These are phyloP conservation scores for Murraya koenigii DNA, from an alignment of 345 rosid genomes.

Conservation along the genomic window DNA sequence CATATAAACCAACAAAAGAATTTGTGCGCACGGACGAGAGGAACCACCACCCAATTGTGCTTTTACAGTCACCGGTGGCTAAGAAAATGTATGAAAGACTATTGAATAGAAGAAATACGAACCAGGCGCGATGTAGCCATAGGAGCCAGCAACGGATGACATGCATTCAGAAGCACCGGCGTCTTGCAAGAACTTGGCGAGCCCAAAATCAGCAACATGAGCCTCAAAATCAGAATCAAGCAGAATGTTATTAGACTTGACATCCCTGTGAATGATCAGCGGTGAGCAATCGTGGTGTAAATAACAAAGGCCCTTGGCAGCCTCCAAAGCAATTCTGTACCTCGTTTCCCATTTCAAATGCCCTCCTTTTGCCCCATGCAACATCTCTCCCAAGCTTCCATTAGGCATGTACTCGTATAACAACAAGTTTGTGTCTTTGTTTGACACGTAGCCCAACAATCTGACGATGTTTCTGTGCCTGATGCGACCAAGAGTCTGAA, in stretches of 20 bases:
- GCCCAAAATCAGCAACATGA: constrained; percentile 93
- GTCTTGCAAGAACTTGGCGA: constrained; percentile 84
- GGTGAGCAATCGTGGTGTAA: constrained; percentile 95
- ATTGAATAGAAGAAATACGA: too few relatives aligned
- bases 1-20: too few relatives aligned
- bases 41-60: too few relatives aligned
- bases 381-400: constrained; percentile 85
- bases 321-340: constrained; percentile 64
- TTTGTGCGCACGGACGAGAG: too few relatives aligned
- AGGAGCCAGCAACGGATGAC: constrained; percentile 88
- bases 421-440: constrained; percentile 79
- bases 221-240: constrained; percentile 81
- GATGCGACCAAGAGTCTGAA: constrained; percentile 78
- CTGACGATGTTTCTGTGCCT: constrained; percentile 85
- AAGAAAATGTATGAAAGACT: background rate
- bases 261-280: constrained; percentile 87
- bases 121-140: constrained; percentile 98
- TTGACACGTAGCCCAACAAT: constrained; percentile 71
- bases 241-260: constrained; percentile 82
- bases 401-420: constrained; percentile 85
- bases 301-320: constrained; percentile 84
- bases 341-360: constrained; percentile 83
- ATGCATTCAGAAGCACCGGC: constrained; percentile 85
- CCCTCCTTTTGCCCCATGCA: constrained; percentile 86
- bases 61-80: too few relatives aligned